These are phyloP conservation scores for Fagopyrum homotropicum DNA, from an alignment of 148 eudicot genomes.

Conservation along the genomic window DNA sequence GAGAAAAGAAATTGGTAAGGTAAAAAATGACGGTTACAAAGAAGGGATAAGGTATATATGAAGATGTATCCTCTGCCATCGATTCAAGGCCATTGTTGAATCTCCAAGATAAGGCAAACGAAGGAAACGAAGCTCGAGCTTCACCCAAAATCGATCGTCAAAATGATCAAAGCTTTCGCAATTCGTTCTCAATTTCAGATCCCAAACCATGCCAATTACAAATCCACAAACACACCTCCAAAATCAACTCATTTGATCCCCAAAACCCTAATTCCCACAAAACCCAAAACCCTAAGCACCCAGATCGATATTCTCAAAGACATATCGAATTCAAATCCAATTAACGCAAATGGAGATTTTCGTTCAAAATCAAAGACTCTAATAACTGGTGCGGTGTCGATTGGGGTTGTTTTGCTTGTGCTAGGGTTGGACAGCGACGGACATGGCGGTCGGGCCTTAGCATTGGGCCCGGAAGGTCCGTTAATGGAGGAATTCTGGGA, in stretches of 20 bases:
- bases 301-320: neutral
- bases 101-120: neutral
- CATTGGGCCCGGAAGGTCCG: slow-evolving; percentile 88
- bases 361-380: slow-evolving; percentile 8
- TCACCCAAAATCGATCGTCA: neutral
- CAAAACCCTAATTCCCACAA: neutral
- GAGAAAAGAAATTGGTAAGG: too few relatives aligned
- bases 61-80: neutral
- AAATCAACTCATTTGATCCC: neutral
- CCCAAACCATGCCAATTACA: neutral
- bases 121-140: neutral
- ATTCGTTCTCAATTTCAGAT: slow-evolving; percentile 1
- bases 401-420: slow-evolving; percentile 34
- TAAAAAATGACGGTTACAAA: neutral
- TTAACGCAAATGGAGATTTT: slow-evolving; percentile 10
- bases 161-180: neutral
- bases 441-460: slow-evolving; percentile 43
- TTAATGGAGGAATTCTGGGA: slow-evolving; percentile 84
- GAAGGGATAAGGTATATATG: slow-evolving; percentile 4
- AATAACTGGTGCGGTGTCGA: slow-evolving; percentile 41
- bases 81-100: neutral
- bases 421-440: slow-evolving; percentile 28
- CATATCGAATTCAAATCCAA: neutral
- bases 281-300: neutral
- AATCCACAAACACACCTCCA: slow-evolving; percentile 4